Percentiles rank a stretch among this genome's conserved stretches.
phyloP scores from a whole-genome alignment of 768 basidiomycete genomes.

The Arthromyces matolae region DNA sequence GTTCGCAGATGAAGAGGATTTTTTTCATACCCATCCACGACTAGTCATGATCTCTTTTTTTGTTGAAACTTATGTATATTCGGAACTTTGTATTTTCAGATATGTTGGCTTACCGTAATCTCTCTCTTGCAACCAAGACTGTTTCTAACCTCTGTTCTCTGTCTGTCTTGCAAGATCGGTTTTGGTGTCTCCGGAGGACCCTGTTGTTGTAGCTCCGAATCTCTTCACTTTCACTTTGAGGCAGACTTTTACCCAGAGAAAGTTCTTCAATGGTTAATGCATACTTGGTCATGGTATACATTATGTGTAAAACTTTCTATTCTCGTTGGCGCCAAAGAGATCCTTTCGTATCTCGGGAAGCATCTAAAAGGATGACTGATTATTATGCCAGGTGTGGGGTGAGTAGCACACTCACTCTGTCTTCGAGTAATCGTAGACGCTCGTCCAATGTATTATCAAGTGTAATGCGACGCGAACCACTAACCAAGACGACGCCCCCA shows the following conservation, averaged over 20 bases:
- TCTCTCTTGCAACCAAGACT: too few relatives aligned
- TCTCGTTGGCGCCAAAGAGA: slow-evolving; percentile 86
- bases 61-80: too few relatives aligned
- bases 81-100: too few relatives aligned
- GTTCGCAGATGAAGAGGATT: background rate
- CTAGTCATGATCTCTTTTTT: background rate
- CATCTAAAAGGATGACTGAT: slow-evolving; percentile 56
- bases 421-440: slow-evolving; percentile 82
- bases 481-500: slow-evolving; percentile 80
- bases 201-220: too few relatives aligned
- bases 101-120: too few relatives aligned
- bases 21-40: background rate
- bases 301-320: slow-evolving; percentile 88
- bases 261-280: too few relatives aligned
- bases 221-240: too few relatives aligned
- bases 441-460: slow-evolving; percentile 96
- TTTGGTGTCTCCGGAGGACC: too few relatives aligned
- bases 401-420: slow-evolving; percentile 56
- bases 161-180: too few relatives aligned
- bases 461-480: slow-evolving; percentile 72
- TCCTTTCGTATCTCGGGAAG: slow-evolving; percentile 89
- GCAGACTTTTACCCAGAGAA: too few relatives aligned
- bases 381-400: background rate
- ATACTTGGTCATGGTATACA: slow-evolving; percentile 7
- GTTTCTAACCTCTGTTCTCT: too few relatives aligned